Evolutionary conservation across 2,329 filamentous ascomycete species (phyloP).

Genomic region (Calcarisporium arbuscula): DNA sequence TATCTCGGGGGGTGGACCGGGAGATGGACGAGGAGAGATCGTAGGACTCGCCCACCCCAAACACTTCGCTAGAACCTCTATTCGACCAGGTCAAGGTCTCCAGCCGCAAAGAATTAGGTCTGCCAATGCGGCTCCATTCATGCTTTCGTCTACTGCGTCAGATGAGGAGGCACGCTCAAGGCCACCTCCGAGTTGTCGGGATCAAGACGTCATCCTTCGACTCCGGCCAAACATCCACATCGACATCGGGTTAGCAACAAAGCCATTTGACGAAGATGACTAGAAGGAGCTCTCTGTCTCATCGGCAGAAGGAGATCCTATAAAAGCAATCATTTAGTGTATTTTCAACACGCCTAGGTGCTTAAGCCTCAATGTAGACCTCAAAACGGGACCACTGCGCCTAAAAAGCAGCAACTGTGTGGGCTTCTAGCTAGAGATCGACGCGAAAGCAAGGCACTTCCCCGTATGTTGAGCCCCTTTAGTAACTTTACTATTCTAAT

Average conservation of each 20-base stretch:
- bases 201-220: constrained; percentile 11
- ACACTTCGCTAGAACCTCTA: constrained; percentile 6
- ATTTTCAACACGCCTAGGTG: constrained; percentile 13
- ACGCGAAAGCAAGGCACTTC: constrained; percentile 12
- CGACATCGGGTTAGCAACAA: constrained; percentile 7
- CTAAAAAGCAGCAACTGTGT: constrained; percentile 10
- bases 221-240: constrained; percentile 14
- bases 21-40: constrained; percentile 11
- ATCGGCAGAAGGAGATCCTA: constrained; percentile 2
- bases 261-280: constrained; percentile 11
- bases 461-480: too few relatives aligned
- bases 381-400: constrained; percentile 9
- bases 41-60: constrained; percentile 12
- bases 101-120: constrained; percentile 12
- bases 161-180: constrained; percentile 10
- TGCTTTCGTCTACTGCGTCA: constrained; percentile 13
- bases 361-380: constrained; percentile 13
- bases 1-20: constrained; percentile 10
- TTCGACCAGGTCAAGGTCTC: constrained; percentile 7
- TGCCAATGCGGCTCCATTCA: constrained; percentile 13
- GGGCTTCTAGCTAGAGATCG: constrained; percentile 13
- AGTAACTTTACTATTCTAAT: not conserved
- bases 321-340: constrained; percentile 12
- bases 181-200: constrained; percentile 5
- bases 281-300: constrained; percentile 12